Base-by-base conservation (phyloP, 768 basidiomycete species). In the Boletellus emodensis region DNA sequence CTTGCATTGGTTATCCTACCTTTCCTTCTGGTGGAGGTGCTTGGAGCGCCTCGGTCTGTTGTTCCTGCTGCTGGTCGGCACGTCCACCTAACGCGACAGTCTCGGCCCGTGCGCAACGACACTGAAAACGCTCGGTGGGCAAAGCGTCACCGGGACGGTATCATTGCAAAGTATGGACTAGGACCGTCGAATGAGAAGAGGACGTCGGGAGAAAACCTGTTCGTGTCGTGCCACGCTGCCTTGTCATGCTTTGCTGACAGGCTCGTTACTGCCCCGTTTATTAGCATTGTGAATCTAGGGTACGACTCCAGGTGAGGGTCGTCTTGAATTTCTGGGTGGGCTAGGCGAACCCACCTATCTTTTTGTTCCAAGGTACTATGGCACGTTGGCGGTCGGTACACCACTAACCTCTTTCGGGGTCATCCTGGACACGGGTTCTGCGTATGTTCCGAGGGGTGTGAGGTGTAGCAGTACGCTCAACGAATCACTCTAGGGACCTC, bases 231-330 rank as follows among this genome's bases (percentile, higher is more conserved):
- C 12, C 11, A 26, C 33, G 24, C 12, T 22, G 30, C 11, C 12
- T 26, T 3, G 30, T 33, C 20, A 12, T 22, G 35, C 34, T 2
- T 30, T 7, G 39, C 40, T 64, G 34, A 62, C 17, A 7, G 40
- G 30, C 22, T 20, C 3, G 30, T 11, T 10, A 3, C 11, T 7
- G 30, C 7, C 30, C 17, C 14, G 33, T 4, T 9, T 4, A 11
- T 17, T 58, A 87, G 85, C 24, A 63, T 87, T 6, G 74, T 79
- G 34, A 81, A 86, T 55, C 82, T 86, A 67, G 78, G 79, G 39
- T 66, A 71, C 11, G 87, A 90, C 60, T 78, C 83, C 6, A 82
- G 77, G 83, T 82, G 59, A 45, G 49, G 8, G 30, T 7, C 30
- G 8, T 11, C 11, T 9, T 30, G 30, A 10, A 30, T 30, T 30